Base-by-base conservation (phyloP, 2,329 filamentous ascomycete genomes). In the Decorospora gaudefroyi region DNA sequence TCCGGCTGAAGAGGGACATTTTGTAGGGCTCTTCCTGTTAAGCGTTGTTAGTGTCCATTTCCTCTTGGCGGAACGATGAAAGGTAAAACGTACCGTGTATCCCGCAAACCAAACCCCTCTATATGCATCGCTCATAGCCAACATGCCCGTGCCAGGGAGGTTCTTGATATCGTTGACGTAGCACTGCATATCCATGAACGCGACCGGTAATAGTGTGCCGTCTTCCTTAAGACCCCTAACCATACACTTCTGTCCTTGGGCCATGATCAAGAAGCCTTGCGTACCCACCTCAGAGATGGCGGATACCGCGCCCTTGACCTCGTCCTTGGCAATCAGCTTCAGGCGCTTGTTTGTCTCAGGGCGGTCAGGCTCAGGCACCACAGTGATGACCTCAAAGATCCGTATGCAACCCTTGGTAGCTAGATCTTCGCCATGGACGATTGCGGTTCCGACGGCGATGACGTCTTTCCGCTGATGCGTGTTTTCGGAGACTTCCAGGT, bases 201-300 rank as follows among this genome's bases (percentile, higher is more conserved):
- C 93, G 3, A 99, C 92, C 0, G 93, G 93, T 1, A 97, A 77
- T 38, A 97, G 79, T 1, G 88, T 90, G 0, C 91, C 90, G 65
- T 99, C 93, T 69, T 99, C 93, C 68, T 96, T 96, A 3, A 99
- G 78, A 27, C 93, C 93, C 46, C 93, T 81, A 1, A 99, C 90
- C 87, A 99, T 95, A 68, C 90, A 92, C 72, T 99, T 99, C 64
- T 96, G 91, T 1, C 93, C 93, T 66, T 99, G 93, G 0, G 91
- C 90, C 27, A 88, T 88, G 50, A 93, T 85, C 78, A 95, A 84
- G 56, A 92, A 90, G 1, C 88, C 93, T 70, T 93, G 90, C 0
- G 85, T 90, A 28, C 88, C 92, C 41, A 95, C 86, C 52, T 88
- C 86, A 1, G 87, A 90, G 8, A 99, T 71, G 0, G 89, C 87